Evolutionary conservation across 2,329 filamentous ascomycete genomes (phyloP), one percentile per base, ranked within the genome.

Genomic region (Ophiostoma ulmi): DNA sequence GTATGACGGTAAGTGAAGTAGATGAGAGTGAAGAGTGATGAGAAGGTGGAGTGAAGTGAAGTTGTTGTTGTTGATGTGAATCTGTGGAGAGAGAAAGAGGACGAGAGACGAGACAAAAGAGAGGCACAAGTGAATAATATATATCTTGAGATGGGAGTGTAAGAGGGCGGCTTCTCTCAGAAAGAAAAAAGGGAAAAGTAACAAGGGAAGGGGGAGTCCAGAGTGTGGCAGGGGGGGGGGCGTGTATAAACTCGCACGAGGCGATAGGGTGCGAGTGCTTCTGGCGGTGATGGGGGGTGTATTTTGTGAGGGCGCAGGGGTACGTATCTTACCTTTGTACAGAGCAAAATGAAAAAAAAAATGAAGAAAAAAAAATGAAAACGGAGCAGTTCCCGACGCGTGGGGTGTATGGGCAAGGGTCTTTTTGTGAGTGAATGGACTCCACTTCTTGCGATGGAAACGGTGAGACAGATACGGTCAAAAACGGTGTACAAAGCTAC

Each of bases 91-190:
- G 63, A 65, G 31, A 17, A 64, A 64, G 31, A 64, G 61, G 20
- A n/a, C 8, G 31, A 64, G 35, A 64, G 7, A 64, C 58, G 36
- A 39, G 63, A 20, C 61, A 17, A 22, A 35, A 64, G 35, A 64
- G 63, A 41, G 10, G 63, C 63, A 36, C 36, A 36, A 39, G 63
- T 65, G 63, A 65, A 65, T 65, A 65, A 65, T 65, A 65, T 65
- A 65, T 65, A 65, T 65, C 63, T 65, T 41, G 63, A 26, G 63
- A 65, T 39, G 63, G 63, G n/a, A 63, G 26, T 22, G 58, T 39
- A 22, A n/a, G 61, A 26, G 61, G 61, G 31, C 26, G 13, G 61
- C n/a, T 20, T 22, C 17, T 39, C 35, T 39, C 35, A 41, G 35
- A 36, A 36, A 65, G 20, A 14, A 26, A 36, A 39, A 11, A 17